phyloP scores from a whole-genome alignment of 352 stramenopile species.

The Phytophthora quininea region DNA sequence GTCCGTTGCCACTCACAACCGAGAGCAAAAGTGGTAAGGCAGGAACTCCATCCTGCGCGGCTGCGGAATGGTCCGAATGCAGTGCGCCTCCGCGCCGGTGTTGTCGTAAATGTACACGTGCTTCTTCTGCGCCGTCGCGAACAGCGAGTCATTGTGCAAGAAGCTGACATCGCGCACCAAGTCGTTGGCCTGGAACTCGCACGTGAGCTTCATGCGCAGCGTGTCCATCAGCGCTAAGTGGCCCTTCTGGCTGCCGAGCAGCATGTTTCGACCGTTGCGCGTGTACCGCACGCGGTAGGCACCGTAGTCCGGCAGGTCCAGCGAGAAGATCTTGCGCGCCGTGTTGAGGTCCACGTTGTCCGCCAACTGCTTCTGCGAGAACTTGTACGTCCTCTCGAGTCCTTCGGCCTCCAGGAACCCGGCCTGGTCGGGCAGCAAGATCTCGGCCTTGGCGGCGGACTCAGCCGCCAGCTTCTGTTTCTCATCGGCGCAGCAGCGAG shows the following conservation, averaged over 20 bases:
- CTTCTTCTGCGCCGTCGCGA: slow-evolving; percentile 97
- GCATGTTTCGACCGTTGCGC: slow-evolving; percentile 94
- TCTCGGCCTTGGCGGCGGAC: slow-evolving; percentile 90
- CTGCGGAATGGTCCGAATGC: slow-evolving; percentile 92
- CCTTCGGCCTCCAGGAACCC: slow-evolving; percentile 94
- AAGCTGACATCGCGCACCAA: slow-evolving; percentile 96
- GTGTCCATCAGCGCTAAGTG: slow-evolving; percentile 96
- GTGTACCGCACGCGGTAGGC: slow-evolving; percentile 96
- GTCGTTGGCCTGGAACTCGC: slow-evolving; percentile 95
- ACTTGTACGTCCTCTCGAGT: slow-evolving; percentile 96
- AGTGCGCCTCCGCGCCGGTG: slow-evolving; percentile 96
- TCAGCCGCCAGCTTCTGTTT: slow-evolving; percentile 87
- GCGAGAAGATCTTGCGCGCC: slow-evolving; percentile 94
- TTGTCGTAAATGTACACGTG: slow-evolving; percentile 99
- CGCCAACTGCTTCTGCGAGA: slow-evolving; percentile 91
- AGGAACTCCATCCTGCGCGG: slow-evolving; percentile 96
- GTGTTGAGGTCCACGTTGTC: slow-evolving; percentile 94
- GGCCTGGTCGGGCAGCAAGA: slow-evolving; percentile 86
- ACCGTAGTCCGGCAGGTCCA: slow-evolving; percentile 92
- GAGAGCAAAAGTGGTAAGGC: slow-evolving; percentile 99
- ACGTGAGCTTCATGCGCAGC: slow-evolving; percentile 90
- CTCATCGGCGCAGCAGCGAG: slow-evolving; percentile 68
- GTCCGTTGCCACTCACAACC: slow-evolving; percentile 90
- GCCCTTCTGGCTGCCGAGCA: slow-evolving; percentile 94
- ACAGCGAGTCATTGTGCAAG: slow-evolving; percentile 98